Evolutionary conservation across 2,329 filamentous ascomycete species (phyloP), one percentile per base, ranked within the genome.

Genomic region (Chrysosporium keratinophilum): DNA sequence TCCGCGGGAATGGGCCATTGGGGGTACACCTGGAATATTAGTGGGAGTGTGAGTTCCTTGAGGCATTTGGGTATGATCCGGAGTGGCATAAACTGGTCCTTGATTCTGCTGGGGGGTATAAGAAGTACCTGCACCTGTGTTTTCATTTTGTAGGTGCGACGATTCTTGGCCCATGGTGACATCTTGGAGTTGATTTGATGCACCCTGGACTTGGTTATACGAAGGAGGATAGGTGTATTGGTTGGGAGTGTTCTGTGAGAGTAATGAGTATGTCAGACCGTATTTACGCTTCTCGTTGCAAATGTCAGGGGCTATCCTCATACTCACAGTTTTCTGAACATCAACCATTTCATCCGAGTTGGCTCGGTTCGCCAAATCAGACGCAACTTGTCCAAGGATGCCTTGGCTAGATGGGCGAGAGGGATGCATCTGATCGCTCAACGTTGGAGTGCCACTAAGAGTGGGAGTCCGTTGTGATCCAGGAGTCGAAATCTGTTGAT

Each of bases 301-400:
- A 42, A 49, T 39, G 20, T 39, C 11, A 33, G 28, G n/a, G 31
- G 4, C 2, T 1, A 35, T 50, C 15, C 20, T 31, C 17, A 45
- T 34, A 54, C 52, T 11, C 44, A 54, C 52, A n/a, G 45, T 48
- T n/a, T 55, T 23, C 41, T 54, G 50, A 23, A 28, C 33, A 55
- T 49, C 55, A 10, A 37, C 40, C 39, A 43, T 45, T 35, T 51
- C 50, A 12, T 52, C 43, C 11, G 19, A 19, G 23, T 49, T 54
- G 14, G 47, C 17, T 11, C 56, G 54, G 33, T 41, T 53, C 14
- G 56, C 56, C 17, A 58, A 47, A 39, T 58, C 56, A 9, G 56
- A 58, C 28, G 51, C 56, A 45, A 58, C 54, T 44, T 58, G 56
- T 3, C 42, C 44, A 4, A 58, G 19, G 11, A 58, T 58, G n/a